Evolutionary conservation across 495 filamentous ascomycete genomes (phyloP).

Genomic region (Chaetomium tenue): DNA sequence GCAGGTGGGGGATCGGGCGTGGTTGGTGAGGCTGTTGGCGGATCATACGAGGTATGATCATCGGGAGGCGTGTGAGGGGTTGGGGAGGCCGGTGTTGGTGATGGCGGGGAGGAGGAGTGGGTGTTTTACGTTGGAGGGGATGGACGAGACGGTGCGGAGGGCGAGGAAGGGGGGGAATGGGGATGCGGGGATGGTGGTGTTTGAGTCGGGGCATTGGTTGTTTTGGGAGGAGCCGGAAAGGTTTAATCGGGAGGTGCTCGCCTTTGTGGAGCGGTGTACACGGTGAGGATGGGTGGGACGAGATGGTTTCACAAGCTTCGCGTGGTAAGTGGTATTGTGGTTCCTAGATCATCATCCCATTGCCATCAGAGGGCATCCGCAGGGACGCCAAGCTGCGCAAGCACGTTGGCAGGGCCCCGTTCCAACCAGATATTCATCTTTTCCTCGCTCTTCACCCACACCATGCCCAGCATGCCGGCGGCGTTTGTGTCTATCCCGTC

Average conservation of each 20-base stretch:
- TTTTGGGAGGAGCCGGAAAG: constrained; percentile 48
- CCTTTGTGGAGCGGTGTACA: constrained; percentile 30
- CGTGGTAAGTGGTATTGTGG: not conserved
- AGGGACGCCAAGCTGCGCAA: constrained; percentile 21
- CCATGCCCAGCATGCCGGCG: constrained; percentile 44
- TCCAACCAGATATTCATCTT: constrained; percentile 36
- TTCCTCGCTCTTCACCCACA: constrained; percentile 37
- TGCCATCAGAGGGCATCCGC: constrained; percentile 5
- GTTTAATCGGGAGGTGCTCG: constrained; percentile 42
- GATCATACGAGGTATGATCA: constrained; percentile 51
- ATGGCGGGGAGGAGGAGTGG: constrained; percentile 44
- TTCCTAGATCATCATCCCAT: not conserved
- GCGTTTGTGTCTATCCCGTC: constrained; percentile 38
- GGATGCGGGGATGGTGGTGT: constrained; percentile 34
- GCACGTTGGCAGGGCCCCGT: constrained; percentile 17
- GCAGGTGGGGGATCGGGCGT: constrained; percentile 38
- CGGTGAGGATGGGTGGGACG: not conserved
- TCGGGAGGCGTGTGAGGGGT: constrained; percentile 42
- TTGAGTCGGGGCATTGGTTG: constrained; percentile 48
- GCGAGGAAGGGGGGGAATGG: constrained; percentile 26
- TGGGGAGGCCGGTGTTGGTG: constrained; percentile 37
- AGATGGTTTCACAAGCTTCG: not conserved
- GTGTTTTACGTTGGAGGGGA: constrained; percentile 46
- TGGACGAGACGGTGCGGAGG: constrained; percentile 39
- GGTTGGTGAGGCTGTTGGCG: constrained; percentile 45